phyloP scores from a whole-genome alignment of 805 yeast species.

The Vanderwaltozyma tropicalis region DNA sequence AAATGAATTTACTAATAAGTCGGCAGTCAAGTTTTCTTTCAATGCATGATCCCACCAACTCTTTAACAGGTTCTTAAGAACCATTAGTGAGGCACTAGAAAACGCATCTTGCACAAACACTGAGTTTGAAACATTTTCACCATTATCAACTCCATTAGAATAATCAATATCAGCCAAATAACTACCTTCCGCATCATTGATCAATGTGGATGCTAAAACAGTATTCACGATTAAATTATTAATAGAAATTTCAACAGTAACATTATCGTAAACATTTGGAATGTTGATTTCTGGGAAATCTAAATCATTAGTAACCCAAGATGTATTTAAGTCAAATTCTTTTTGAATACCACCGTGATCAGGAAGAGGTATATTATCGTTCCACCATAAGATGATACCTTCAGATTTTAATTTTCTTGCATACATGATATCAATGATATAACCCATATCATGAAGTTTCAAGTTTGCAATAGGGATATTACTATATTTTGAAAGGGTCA shows the following conservation, averaged over 20 bases:
- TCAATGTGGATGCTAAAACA: constrained; percentile 68
- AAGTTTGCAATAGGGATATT: constrained; percentile 82
- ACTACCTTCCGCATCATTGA: constrained; percentile 83
- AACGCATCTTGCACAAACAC: constrained; percentile 73
- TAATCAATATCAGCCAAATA: constrained; percentile 47
- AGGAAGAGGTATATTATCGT: constrained; percentile 55
- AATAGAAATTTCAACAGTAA: constrained; percentile 66
- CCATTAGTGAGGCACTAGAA: constrained; percentile 59
- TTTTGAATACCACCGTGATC: constrained; percentile 77
- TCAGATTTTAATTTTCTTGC: constrained; percentile 63
- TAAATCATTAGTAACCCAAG: constrained; percentile 39
- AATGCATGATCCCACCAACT: constrained; percentile 93
- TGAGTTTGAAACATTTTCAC: constrained; percentile 8
- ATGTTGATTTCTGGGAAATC: constrained; percentile 63
- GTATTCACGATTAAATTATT: constrained; percentile 80
- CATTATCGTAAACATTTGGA: constrained; percentile 71
- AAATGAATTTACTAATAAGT: constrained; percentile 68
- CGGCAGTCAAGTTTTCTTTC: constrained; percentile 58
- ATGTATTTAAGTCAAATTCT: constrained; percentile 39
- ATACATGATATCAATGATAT: constrained; percentile 74
- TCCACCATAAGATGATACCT: constrained; percentile 88
- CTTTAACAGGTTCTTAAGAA: constrained; percentile 64
- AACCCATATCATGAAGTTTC: constrained; percentile 64
- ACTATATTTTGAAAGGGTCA: constrained; percentile 57
- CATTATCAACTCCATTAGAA: constrained; percentile 19